These are phyloP conservation scores for Lyophyllum decastes DNA, from an alignment of 768 basidiomycete genomes.

Conservation along the genomic window DNA sequence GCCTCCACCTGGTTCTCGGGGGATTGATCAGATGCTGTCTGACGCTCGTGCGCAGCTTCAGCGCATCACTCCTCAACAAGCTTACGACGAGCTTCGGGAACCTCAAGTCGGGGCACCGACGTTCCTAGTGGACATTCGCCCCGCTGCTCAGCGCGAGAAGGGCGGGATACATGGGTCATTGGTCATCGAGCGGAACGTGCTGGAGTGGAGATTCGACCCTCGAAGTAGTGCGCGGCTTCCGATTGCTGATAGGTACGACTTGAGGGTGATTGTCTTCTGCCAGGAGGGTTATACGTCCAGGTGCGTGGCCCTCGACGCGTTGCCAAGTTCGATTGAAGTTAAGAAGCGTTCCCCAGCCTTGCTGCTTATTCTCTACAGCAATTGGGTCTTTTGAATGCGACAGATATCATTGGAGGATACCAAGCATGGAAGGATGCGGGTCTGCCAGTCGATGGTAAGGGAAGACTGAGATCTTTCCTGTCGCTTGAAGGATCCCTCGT, in stretches of 20 bases:
- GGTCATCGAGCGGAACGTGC: slow-evolving; percentile 71
- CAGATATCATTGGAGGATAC: slow-evolving; percentile 77
- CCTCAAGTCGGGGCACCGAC: slow-evolving; percentile 58
- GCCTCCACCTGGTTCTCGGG: slow-evolving; percentile 66
- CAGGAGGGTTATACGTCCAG: slow-evolving; percentile 71
- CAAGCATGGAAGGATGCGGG: slow-evolving; percentile 71
- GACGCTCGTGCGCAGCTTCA: slow-evolving; percentile 65
- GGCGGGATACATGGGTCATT: slow-evolving; percentile 71
- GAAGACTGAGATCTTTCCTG: background rate
- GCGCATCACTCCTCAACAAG: slow-evolving; percentile 60
- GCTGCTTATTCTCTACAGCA: slow-evolving; percentile 72
- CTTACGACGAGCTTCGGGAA: slow-evolving; percentile 59
- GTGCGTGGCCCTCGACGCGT: slow-evolving; percentile 28
- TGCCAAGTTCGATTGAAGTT: background rate
- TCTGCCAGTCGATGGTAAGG: slow-evolving; percentile 49
- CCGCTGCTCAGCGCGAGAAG: slow-evolving; percentile 55
- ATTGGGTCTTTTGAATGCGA: slow-evolving; percentile 71
- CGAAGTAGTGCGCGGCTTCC: slow-evolving; percentile 55
- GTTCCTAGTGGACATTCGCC: slow-evolving; percentile 78
- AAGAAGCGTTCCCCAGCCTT: slow-evolving; percentile 39
- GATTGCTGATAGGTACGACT: slow-evolving; percentile 75
- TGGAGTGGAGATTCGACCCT: slow-evolving; percentile 84
- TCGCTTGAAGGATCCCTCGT: slow-evolving; percentile 1
- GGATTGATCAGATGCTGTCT: slow-evolving; percentile 57
- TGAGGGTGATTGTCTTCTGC: slow-evolving; percentile 74